Base-by-base conservation (phyloP, 179 eudicot species). In the Beta lomatogona region DNA sequence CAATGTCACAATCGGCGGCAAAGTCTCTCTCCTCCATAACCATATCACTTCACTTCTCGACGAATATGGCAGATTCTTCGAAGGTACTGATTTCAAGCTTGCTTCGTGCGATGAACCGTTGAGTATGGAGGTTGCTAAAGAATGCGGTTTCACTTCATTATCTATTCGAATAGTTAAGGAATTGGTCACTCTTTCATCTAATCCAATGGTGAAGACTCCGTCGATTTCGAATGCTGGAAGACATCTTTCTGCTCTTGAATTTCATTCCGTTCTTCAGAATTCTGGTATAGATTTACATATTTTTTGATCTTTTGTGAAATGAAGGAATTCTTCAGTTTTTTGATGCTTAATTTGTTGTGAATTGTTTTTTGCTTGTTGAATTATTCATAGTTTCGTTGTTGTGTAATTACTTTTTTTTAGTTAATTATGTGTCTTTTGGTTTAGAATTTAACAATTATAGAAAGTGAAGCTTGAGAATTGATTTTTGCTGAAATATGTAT, bases 1-100 rank as follows among this genome's bases (percentile, higher is more conserved):
- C 88, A 95, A 94, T 64, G 98, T 92, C 89, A 93, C 97, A 58
- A 87, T 96, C 73, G 98, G 99, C 66, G 99, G 98, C 15, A 90
- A 86, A 71, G 83, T 92, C 45, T 84, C 87, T 22, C 84, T 89
- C 8, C 87, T 96, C 78, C 77, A 91, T 80, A 77, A 78, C 22
- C 99, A 96, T 87, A 96, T 94, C 78, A 88, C 84, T 44, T 90
- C 88, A 3, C 81, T 96, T 3, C 77, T 82, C 54, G 50, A 76
- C 54, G 83, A 86, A 9, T 86, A 86, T 71, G 91, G 88, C 77
- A 76, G 64, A 55, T 85, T 91, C 74, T 96, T 96, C 41, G 87
- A 87, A 44, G 96, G 91, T 53, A 96, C 99, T 1, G 99, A 96
- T 76, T 96, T 96, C 82, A 96, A 96, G 93, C 93, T 96, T 14